Conservation (phyloP, 2,329 filamentous ascomycete genomes). For the Colletotrichum orchidophilum region DNA sequence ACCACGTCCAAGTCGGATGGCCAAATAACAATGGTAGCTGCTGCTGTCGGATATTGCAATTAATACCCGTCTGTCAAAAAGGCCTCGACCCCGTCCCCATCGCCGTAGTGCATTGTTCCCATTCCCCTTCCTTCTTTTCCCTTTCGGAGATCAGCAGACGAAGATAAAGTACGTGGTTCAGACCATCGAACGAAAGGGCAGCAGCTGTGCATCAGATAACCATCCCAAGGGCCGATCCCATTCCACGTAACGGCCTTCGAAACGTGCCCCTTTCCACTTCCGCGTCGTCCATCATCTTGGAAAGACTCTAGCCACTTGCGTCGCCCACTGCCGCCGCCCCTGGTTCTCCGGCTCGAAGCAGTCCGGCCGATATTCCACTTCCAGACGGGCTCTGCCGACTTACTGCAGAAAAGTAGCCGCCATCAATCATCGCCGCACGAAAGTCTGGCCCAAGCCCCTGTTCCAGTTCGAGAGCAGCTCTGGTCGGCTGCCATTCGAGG, state of each 20-base stretch:
- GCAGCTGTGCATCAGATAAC: neutral
- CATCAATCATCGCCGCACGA: conserved; percentile 6
- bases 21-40: neutral
- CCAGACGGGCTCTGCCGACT: neutral
- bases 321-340: neutral
- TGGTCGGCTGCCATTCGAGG: conserved; percentile 10
- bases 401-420: neutral
- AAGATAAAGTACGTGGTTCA: neutral
- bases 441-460: conserved; percentile 6
- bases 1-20: neutral
- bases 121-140: neutral
- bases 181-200: neutral
- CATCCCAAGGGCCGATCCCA: neutral
- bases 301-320: neutral
- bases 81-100: neutral
- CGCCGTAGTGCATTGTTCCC: neutral
- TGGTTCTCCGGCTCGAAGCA: neutral
- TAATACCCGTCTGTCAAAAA: neutral
- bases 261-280: neutral
- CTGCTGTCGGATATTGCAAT: neutral
- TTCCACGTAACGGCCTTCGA: neutral
- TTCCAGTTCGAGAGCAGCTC: conserved; percentile 1
- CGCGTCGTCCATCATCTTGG: neutral
- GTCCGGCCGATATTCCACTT: neutral
- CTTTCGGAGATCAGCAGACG: neutral